Evolutionary conservation across 257 asterid genomes (phyloP).

Genomic region (Lycium barbarum): DNA sequence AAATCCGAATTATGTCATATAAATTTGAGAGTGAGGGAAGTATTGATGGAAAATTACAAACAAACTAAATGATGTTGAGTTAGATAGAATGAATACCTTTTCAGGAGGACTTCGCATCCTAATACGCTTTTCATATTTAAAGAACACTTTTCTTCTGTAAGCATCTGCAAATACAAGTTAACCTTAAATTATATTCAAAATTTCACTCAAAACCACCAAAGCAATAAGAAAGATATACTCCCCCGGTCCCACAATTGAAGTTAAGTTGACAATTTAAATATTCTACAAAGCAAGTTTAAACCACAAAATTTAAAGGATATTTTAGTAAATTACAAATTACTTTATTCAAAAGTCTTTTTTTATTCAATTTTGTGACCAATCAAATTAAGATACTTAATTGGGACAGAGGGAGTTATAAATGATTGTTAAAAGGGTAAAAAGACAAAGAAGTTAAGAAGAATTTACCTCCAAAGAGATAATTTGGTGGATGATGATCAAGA

Average conservation of each 20-base stretch:
- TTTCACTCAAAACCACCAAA: constrained; percentile 3
- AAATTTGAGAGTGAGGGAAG: too few species aligned
- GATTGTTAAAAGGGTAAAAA: background rate
- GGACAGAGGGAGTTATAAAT: background rate
- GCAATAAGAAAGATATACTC: background rate
- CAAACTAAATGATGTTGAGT: background rate
- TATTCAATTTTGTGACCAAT: too few species aligned
- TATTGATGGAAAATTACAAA: background rate
- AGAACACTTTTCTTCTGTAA: constrained; percentile 79
- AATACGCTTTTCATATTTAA: constrained; percentile 87
- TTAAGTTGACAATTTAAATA: too few species aligned
- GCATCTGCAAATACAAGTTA: constrained; percentile 56
- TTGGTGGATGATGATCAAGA: constrained; percentile 38
- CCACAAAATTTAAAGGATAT: too few species aligned
- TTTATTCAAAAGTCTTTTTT: too few species aligned
- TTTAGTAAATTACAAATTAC: too few species aligned
- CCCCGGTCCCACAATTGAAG: too few species aligned
- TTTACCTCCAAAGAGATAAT: constrained; percentile 66
- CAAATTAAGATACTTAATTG: too few species aligned
- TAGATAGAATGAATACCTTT: constrained; percentile 57
- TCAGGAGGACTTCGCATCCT: constrained; percentile 97
- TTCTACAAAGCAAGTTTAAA: background rate
- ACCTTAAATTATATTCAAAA: constrained; percentile 24
- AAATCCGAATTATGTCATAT: too few species aligned
- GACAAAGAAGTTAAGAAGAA: background rate